Evolutionary conservation across 306 rosid genomes (phyloP).

Genomic region (Lupinus albus): DNA sequence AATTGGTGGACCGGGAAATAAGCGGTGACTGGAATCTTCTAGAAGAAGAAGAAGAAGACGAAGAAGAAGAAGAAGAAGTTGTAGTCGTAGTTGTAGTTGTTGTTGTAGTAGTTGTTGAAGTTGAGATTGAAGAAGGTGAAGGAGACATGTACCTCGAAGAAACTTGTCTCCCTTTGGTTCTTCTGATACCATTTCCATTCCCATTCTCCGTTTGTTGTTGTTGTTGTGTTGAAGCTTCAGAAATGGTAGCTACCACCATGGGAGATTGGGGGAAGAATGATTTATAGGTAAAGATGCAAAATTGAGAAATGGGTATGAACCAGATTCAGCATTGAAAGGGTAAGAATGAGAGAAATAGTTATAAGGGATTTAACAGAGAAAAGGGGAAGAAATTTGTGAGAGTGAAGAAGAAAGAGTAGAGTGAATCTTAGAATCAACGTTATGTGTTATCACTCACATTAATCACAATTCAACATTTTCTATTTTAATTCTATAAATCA

Average conservation of each 20-base stretch:
- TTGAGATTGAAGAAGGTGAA: constrained; percentile 75
- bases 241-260: constrained; percentile 92
- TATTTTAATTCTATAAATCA: no score
- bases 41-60: constrained; percentile 64
- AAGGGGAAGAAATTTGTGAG: constrained; percentile 46
- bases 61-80: constrained; percentile 37
- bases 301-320: constrained; percentile 43
- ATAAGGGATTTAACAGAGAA: constrained; percentile 40
- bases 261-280: constrained; percentile 44
- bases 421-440: constrained; percentile 65
- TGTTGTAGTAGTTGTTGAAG: constrained; percentile 57
- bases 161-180: constrained; percentile 79
- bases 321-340: constrained; percentile 51
- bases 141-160: constrained; percentile 98
- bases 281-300: constrained; percentile 20
- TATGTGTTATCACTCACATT: neutral
- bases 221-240: constrained; percentile 56
- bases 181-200: constrained; percentile 60
- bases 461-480: no score
- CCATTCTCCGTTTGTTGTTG: constrained; percentile 56
- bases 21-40: constrained; percentile 88
- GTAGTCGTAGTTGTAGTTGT: constrained; percentile 42
- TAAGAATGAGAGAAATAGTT: constrained; percentile 43
- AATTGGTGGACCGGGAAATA: constrained; percentile 79
- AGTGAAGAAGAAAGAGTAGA: constrained; percentile 16